phyloP scores from a whole-genome alignment of 108 stramenopile species.

The Cyclostephanos tholiformis region DNA sequence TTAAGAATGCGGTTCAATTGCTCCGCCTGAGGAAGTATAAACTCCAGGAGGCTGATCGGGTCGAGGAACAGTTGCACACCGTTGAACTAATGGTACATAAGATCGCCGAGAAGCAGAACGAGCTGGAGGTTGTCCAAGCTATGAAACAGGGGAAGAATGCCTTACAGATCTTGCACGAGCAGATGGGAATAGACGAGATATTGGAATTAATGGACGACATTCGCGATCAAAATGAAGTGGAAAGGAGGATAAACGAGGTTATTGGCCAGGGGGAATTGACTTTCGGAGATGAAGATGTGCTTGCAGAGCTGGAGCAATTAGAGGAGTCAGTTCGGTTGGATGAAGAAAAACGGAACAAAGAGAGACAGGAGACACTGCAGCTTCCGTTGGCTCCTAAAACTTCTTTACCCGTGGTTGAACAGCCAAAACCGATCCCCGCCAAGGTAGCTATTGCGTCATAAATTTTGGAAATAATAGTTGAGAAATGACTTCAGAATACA shows the following conservation, averaged over 20 bases:
- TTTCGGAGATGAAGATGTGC: constrained; percentile 45
- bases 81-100: constrained; percentile 89
- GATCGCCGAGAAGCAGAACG: constrained; percentile 82
- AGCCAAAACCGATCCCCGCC: constrained; percentile 9
- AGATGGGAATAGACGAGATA: constrained; percentile 91
- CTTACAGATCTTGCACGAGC: constrained; percentile 82
- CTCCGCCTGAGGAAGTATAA: constrained; percentile 79
- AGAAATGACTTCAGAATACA: neutral
- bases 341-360: neutral
- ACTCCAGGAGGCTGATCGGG: constrained; percentile 66
- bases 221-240: constrained; percentile 80
- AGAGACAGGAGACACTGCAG: constrained; percentile 11
- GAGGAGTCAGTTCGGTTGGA: constrained; percentile 44
- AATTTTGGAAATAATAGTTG: constrained; percentile 4
- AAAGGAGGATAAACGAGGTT: constrained; percentile 76
- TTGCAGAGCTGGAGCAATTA: constrained; percentile 46
- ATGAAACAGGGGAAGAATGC: constrained; percentile 84
- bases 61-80: constrained; percentile 76
- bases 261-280: constrained; percentile 44
- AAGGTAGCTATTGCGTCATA: constrained; percentile 48
- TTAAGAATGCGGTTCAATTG: constrained; percentile 67
- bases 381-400: constrained; percentile 28
- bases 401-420: constrained; percentile 32
- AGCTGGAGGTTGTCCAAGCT: constrained; percentile 71
- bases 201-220: constrained; percentile 90